Conservation (phyloP, 768 basidiomycete genomes). For the Serendipita sp. region DNA sequence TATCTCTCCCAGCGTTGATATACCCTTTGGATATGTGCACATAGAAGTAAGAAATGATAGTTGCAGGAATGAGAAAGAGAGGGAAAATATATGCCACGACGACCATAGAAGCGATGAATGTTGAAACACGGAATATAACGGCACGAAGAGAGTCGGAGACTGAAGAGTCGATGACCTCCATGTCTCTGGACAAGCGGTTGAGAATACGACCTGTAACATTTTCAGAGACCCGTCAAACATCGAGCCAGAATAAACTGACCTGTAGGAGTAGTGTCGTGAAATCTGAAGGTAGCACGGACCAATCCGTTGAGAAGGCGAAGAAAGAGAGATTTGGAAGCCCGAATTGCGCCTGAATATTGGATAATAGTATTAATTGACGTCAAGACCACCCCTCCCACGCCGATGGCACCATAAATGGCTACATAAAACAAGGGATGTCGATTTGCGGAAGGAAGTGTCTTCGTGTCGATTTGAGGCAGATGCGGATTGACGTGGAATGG, state of each 20-base stretch:
- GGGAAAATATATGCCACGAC: conserved; percentile 15
- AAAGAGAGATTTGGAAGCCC: conserved; percentile 23
- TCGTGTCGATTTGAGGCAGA: neutral
- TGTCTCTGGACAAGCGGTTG: conserved; percentile 20
- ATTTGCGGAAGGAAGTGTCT: conserved; percentile 7
- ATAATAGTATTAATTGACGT: neutral
- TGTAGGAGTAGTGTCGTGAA: conserved; percentile 16
- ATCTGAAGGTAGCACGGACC: conserved; percentile 15
- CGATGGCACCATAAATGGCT: conserved; percentile 12
- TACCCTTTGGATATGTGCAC: conserved; percentile 8
- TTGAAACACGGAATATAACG: conserved; percentile 8
- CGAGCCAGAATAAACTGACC: neutral
- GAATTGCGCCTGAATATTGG: conserved; percentile 33
- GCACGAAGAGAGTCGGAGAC: conserved; percentile 5
- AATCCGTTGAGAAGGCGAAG: conserved; percentile 12
- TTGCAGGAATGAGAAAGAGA: conserved; percentile 9
- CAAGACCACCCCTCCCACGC: conserved; percentile 8
- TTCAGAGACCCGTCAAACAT: neutral
- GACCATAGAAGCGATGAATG: conserved; percentile 7
- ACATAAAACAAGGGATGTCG: conserved; percentile 14
- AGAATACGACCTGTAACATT: conserved; percentile 14
- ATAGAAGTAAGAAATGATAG: conserved; percentile 9
- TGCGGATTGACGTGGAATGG: neutral
- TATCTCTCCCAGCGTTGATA: conserved; percentile 20
- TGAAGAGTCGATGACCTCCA: conserved; percentile 13